A percentile compares a stretch with the other conserved stretches of the same genome.
phyloP scores from a whole-genome alignment of 768 basidiomycete species.

The Amanita rubescens region DNA sequence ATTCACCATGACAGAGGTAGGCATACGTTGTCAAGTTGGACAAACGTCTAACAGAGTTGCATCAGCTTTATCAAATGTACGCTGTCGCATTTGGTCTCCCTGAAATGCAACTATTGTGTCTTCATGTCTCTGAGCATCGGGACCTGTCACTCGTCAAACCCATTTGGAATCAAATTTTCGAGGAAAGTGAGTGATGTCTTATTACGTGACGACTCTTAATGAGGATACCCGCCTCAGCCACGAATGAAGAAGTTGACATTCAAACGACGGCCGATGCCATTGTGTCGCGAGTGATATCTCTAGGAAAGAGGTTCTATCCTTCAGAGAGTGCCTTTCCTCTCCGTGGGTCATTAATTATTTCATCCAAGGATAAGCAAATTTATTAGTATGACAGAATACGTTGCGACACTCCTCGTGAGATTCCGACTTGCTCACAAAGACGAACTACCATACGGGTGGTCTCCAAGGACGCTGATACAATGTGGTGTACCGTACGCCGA shows the following conservation, averaged over 20 bases:
- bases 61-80: slow-evolving; percentile 80
- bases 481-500: slow-evolving; percentile 77
- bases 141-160: slow-evolving; percentile 75
- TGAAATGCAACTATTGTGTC: slow-evolving; percentile 78
- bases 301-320: slow-evolving; percentile 85
- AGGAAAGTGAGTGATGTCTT: slow-evolving; percentile 49
- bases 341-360: slow-evolving; percentile 40
- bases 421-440: slow-evolving; percentile 59
- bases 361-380: background rate
- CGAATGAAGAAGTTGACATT: slow-evolving; percentile 50
- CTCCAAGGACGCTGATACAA: slow-evolving; percentile 66
- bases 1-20: slow-evolving; percentile 80
- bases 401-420: slow-evolving; percentile 68
- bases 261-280: slow-evolving; percentile 53
- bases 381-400: slow-evolving; percentile 47
- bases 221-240: slow-evolving; percentile 27
- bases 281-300: slow-evolving; percentile 52
- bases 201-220: background rate
- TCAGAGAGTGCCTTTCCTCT: slow-evolving; percentile 88
- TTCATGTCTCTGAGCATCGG: slow-evolving; percentile 90
- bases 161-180: slow-evolving; percentile 86
- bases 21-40: slow-evolving; percentile 14
- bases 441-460: slow-evolving; percentile 71
- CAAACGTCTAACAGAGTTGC: slow-evolving; percentile 1
- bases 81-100: slow-evolving; percentile 83